phyloP scores from a whole-genome alignment of 139 green algal genomes.

The Volvox reticuliferus region DNA sequence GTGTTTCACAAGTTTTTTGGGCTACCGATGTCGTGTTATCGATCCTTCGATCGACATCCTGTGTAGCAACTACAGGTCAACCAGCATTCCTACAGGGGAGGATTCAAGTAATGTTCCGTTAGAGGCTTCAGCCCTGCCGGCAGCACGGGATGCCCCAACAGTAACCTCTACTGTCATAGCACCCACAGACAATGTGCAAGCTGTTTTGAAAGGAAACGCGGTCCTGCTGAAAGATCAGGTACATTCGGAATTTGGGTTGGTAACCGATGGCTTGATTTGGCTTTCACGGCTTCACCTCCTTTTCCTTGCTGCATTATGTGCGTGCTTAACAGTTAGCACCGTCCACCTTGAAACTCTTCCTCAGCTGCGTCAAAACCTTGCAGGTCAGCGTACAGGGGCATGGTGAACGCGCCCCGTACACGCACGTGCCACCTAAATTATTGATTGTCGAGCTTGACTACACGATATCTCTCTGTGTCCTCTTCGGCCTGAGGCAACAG shows the following conservation, averaged over 20 bases:
- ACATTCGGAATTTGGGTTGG: neutral
- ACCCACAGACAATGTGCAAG: constrained; percentile 23
- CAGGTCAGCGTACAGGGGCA: no score
- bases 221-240: constrained; percentile 56
- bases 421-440: no score
- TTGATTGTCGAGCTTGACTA: no score
- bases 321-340: no score
- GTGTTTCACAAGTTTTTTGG: neutral
- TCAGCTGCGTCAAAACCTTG: no score
- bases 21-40: neutral
- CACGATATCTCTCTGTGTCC: no score
- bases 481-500: no score
- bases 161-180: neutral
- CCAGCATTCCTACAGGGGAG: neutral
- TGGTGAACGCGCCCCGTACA: no score
- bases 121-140: neutral
- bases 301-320: no score
- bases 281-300: no score
- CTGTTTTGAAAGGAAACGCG: constrained; percentile 58
- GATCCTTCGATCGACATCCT: neutral
- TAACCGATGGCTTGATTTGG: no score
- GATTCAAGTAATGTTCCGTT: neutral
- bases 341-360: no score
- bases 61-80: constrained; percentile 9
- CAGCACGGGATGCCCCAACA: neutral